Base-by-base conservation (phyloP, 441 rosid species). In the Omphalea diandra region DNA sequence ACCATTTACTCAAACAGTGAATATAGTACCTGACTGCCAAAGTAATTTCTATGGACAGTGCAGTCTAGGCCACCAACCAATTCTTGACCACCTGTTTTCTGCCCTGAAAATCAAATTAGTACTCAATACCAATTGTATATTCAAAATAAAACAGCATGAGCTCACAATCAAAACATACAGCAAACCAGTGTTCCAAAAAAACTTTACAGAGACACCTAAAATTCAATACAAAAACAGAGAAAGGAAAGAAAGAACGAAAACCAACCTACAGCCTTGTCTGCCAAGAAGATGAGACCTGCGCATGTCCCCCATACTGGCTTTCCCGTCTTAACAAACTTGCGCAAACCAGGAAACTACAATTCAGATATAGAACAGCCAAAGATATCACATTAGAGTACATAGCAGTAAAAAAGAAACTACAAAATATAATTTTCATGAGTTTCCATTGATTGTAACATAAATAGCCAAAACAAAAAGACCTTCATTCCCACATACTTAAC, bases 281-380 rank as follows among this genome's bases (percentile, higher is more conserved):
- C 96, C 86, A 94, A 80, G 85, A 94, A 94, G 72, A 92, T 94
- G 59, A 92, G 96, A 75, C 97, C 98, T 0, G 99, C 98, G 41
- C 98, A 94, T 52, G 98, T 92, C 38, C 99, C 98, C 99, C 98
- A 94, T 61, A 94, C 98, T 53, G 97, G 99, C 76, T 88, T 94
- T 40, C 98, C 98, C 74, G 71, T 80, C 82, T 83, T 80, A 54
- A 92, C 97, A 82, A 88, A 90, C 69, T 85, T 93, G 2, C 93
- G 91, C 81, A 94, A 69, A 57, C 91, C 96, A 29, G 97, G 98
- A 47, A 94, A 94, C 98, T 94, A 80, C 63, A 53, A 74, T 43
- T 38, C 9, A 67, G 35, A 27, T n/a, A 72, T 46, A n/a, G 47
- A 65, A 59, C 41, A 47, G 47, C 44, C 50, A 56, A 77, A 57